Base-by-base conservation (phyloP, 208 protist genomes). In the Crithidia brevicula region DNA sequence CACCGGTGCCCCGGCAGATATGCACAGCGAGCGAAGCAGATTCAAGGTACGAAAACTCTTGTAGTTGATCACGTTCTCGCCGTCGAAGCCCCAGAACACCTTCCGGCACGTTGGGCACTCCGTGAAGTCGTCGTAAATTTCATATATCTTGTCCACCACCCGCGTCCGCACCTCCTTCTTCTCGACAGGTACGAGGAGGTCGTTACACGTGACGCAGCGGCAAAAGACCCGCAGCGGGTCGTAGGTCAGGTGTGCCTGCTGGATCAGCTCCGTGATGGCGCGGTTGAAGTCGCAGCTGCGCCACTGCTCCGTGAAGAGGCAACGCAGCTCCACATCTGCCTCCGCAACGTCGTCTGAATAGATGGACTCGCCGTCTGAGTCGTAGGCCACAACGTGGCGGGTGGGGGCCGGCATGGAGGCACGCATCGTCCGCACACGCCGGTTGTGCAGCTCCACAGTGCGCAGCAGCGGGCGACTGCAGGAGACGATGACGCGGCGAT, bases 61-160 rank as follows among this genome's bases (percentile, higher is more conserved):
- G 72, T 85, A 94, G 69, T 94, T 94, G 57, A 82, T 77, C 40
- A 88, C 83, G n/a, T 72, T 61, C 28, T 77, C 72, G n/a, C 74
- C 78, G 36, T 91, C 81, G 34, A 89, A 85, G 33, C 88, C 88
- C 83, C 88, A 94, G 65, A 90, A 94, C 18, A 94, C 88, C 54
- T 88, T 94, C 20, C 52, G 50, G 59, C 88, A 94, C 40, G n/a
- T 45, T 10, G 85, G 78, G 65, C 85, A 94, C 54, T 87, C 75
- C 23, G 81, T 85, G 66, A 94, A 94, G 13, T 77, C 75, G 30
- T 82, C 70, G 76, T 90, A 94, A 45, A 89, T 83, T 46, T 63
- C 68, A 67, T 76, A 91, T 3, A 94, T 81, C 50, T 66, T 82
- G 20, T 62, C 69, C 52, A 81, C 69, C 45, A 94, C 88, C 8